Conservation (phyloP, 1,284 basidiomycete species). For the Pholiota adiposa region DNA sequence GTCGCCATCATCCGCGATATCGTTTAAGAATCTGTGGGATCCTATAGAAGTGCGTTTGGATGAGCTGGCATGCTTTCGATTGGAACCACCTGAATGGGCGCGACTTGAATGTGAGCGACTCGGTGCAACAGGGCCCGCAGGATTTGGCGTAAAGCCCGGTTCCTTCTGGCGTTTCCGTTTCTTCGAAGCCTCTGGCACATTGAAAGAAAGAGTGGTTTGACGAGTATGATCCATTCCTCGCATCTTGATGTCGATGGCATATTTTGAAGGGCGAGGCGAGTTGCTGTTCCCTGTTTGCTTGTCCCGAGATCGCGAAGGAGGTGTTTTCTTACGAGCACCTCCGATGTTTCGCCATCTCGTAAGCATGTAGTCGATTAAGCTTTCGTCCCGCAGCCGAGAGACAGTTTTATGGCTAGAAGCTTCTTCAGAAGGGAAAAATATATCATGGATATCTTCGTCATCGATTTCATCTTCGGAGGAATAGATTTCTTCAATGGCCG, state of each 20-base stretch:
- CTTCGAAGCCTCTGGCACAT: conserved; percentile 12
- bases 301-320: not conserved
- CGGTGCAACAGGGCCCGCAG: not conserved
- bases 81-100: too few relatives aligned
- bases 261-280: conserved; percentile 22
- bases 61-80: not conserved
- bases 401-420: not conserved
- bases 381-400: conserved; percentile 37
- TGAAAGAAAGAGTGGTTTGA: conserved; percentile 43
- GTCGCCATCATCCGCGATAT: not conserved
- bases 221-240: conserved; percentile 35
- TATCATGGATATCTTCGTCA: conserved; percentile 21
- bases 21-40: not conserved
- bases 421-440: conserved; percentile 3
- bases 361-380: conserved; percentile 64
- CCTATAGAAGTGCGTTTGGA: not conserved
- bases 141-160: not conserved
- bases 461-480: conserved; percentile 33
- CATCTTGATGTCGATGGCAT: conserved; percentile 42
- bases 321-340: conserved; percentile 18
- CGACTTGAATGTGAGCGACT: not conserved
- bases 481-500: conserved; percentile 29
- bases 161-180: conserved; percentile 7
- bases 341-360: conserved; percentile 41
- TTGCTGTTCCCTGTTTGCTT: not conserved